phyloP scores from a whole-genome alignment of 768 basidiomycete species.

The Trametes coccinea region DNA sequence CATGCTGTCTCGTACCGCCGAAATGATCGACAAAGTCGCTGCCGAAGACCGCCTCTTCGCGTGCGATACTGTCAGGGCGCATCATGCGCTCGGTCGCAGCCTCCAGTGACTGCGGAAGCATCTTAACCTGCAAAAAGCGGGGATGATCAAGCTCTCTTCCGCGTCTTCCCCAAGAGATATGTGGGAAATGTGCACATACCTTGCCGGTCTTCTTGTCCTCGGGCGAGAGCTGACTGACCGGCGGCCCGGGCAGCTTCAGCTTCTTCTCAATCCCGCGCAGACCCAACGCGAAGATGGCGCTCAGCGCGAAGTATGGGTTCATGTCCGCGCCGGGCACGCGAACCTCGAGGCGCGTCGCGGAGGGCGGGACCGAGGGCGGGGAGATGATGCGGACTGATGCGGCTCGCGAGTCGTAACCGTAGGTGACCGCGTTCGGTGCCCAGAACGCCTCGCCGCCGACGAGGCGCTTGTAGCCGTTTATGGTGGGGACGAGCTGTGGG shows the following conservation, averaged over 20 bases:
- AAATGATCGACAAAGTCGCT: slow-evolving; percentile 92
- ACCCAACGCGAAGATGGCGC: slow-evolving; percentile 86
- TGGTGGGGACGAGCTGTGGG: slow-evolving; percentile 75
- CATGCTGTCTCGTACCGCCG: slow-evolving; percentile 92
- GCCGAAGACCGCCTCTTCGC: slow-evolving; percentile 74
- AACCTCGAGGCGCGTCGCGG: slow-evolving; percentile 89
- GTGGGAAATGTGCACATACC: slow-evolving; percentile 32
- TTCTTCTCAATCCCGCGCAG: slow-evolving; percentile 85
- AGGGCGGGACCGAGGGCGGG: slow-evolving; percentile 79
- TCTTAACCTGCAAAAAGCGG: slow-evolving; percentile 51
- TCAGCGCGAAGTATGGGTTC: slow-evolving; percentile 88
- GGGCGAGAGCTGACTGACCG: slow-evolving; percentile 58
- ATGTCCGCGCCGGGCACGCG: slow-evolving; percentile 97
- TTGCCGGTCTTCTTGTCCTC: slow-evolving; percentile 61
- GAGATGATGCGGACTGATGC: slow-evolving; percentile 92
- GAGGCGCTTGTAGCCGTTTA: slow-evolving; percentile 97
- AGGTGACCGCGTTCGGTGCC: slow-evolving; percentile 92
- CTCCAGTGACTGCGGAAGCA: slow-evolving; percentile 79
- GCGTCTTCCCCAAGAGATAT: neutral
- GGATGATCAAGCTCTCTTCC: neutral
- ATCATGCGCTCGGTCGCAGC: slow-evolving; percentile 82
- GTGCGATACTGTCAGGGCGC: slow-evolving; percentile 72
- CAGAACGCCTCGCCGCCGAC: slow-evolving; percentile 92
- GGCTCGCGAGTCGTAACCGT: slow-evolving; percentile 93
- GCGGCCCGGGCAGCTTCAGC: slow-evolving; percentile 64